These are phyloP conservation scores for Batkoa obscura DNA, from an alignment of 371 early-diverging fungal species.

Conservation along the genomic window DNA sequence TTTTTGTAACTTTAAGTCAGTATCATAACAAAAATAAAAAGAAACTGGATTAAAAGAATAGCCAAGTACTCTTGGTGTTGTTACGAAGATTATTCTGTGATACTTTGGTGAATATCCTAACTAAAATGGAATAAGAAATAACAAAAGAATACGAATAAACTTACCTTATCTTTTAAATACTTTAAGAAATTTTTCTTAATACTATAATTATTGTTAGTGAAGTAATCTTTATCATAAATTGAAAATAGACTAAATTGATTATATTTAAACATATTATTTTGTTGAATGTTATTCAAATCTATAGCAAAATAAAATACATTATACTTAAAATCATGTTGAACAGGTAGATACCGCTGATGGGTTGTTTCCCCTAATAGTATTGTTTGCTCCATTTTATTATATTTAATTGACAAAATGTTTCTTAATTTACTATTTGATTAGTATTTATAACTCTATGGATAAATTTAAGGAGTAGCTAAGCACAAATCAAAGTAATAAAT, in stretches of 20 bases:
- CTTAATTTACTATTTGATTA: no score
- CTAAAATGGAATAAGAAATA: not conserved
- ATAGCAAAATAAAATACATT: constrained; percentile 1
- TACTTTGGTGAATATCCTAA: not conserved
- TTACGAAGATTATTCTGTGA: constrained; percentile 16
- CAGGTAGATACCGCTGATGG: no score
- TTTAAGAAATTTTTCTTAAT: not conserved
- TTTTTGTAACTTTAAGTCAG: constrained; percentile 6
- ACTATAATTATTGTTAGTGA: not conserved
- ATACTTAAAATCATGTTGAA: constrained; percentile 3
- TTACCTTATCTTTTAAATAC: not conserved
- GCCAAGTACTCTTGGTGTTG: constrained; percentile 24
- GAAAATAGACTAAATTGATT: not conserved
- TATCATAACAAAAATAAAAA: constrained; percentile 22
- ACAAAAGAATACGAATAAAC: not conserved
- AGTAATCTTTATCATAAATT: not conserved
- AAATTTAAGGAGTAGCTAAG: no score
- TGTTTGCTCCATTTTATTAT: no score
- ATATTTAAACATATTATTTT: not conserved
- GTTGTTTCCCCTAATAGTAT: no score
- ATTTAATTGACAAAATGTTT: no score
- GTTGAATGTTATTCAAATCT: constrained; percentile 1
- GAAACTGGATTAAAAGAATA: constrained; percentile 28
- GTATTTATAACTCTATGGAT: no score
- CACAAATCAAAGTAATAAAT: no score